Evolutionary conservation across 23 red algal genomes (phyloP).

Genomic region (Gracilaria domingensis): DNA sequence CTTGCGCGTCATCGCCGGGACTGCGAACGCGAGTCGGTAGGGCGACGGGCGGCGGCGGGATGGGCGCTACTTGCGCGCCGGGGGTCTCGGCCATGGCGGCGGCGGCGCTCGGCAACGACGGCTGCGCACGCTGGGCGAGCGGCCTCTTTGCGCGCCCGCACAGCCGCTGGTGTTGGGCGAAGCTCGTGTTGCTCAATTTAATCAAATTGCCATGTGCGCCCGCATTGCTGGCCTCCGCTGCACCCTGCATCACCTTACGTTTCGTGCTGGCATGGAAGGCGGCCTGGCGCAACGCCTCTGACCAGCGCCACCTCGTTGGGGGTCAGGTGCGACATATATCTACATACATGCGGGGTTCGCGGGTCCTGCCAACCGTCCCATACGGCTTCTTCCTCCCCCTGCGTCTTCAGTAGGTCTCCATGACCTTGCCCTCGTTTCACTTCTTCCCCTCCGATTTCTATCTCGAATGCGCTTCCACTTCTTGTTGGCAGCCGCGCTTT

Average conservation of each 20-base stretch:
- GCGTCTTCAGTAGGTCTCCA: not conserved
- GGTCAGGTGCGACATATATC: no score
- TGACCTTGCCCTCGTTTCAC: not conserved
- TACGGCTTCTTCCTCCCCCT: no score
- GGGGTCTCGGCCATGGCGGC: conserved; percentile 35
- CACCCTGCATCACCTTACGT: not conserved
- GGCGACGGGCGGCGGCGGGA: not conserved
- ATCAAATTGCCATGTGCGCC: not conserved
- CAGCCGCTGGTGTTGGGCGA: not conserved
- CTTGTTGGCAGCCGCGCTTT: not conserved
- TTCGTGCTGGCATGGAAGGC: no score
- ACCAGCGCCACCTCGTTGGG: no score
- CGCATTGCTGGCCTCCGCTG: conserved; percentile 10
- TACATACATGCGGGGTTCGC: no score
- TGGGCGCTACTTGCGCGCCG: conserved; percentile 16
- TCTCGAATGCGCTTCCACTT: not conserved
- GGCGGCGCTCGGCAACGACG: conserved; percentile 22
- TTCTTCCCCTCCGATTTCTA: not conserved
- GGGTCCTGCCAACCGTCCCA: no score
- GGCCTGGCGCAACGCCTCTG: no score
- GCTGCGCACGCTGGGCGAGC: not conserved
- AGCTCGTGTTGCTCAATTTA: not conserved
- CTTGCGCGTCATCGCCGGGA: not conserved
- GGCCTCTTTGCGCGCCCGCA: not conserved
- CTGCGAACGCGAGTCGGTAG: not conserved